Evolutionary conservation across 2,329 filamentous ascomycete genomes (phyloP), one percentile per base, ranked within the genome.

Genomic region (Aspergillus niger): DNA sequence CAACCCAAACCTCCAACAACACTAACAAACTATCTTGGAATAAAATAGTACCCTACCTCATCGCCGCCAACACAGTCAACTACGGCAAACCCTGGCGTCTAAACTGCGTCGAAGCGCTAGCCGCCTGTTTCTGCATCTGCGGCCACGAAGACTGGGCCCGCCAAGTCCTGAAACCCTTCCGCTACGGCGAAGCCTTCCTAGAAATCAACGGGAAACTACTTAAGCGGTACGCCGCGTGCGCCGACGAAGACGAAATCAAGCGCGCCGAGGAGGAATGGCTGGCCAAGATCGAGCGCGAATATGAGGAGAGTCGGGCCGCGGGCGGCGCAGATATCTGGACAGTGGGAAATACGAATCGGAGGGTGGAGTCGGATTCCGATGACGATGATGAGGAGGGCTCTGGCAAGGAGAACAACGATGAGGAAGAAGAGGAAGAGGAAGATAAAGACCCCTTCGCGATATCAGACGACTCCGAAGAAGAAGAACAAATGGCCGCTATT

Each of bases 51-150:
- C 95, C 95, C 0, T 99, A 99, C 76, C 87, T 99, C 7, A 93
- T 99, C 53, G 95, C 95, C 5, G 95, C 95, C 51, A 99, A 99
- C 75, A 90, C 91, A 1, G 95, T 97, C 72, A 99, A 99, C 79
- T 99, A 99, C 78, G 95, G 95, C 62, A 91, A 91, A 72, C 95
- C 95, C 5, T 97, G 93, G 91, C 84, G 93, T 57, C 77, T 99
- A 64, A 99, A 99, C 77, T 99, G 95, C 70, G 95, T 92, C 30
- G 95, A 99, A 80, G 95, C 95, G 3, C 82, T 99, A 50, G 95
- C 92, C 0, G 94, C 95, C 3, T 91, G 91, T 22, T 99, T 96
- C 72, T 91, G 86, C 70, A 99, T 99, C 65, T 98, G 94, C 69
- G 92, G 95, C 4, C 91, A 95, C 70, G 76, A 85, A 6, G 94